Evolutionary conservation across 495 filamentous ascomycete species (phyloP), one percentile per base, ranked within the genome.

Genomic region (Penicillium ucsense): DNA sequence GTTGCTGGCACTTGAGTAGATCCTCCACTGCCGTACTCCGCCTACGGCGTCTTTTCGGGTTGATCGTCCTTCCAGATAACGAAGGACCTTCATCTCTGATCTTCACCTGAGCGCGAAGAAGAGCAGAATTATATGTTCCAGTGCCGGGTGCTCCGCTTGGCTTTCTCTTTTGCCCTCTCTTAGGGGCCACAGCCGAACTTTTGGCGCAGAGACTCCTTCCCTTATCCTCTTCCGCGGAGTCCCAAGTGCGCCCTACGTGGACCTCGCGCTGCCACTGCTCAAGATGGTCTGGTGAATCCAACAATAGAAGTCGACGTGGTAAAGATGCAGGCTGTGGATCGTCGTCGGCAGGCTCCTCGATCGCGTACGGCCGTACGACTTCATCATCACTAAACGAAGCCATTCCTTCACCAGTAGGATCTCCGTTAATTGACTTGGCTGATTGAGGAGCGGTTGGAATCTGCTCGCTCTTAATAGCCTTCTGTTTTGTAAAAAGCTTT

Each of bases 301-400:
- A 54, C 49, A 51, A 31, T 10, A 41, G 37, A 27, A 43, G 46
- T 8, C 34, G 47, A 29, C 39, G 8, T 20, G 34, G 40, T 32
- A 50, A 33, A 38, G 20, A 1, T 20, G 35, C 36, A 29, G 48
- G 38, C 8, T 45, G 46, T 0, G 43, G 40, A 3, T 71, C 65
- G 30, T 74, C 66, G 5, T 65, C 66, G 20, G 20, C 20, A 1
- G 71, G 71, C 44, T 74, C 71, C 45, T 74, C 71, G 27, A 72
- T 62, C 10, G 55, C 69, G 54, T 72, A 72, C 32, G 71, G 71
- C n/a, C 50, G 53, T 12, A 70, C 53, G 12, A 63, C 50, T 32
- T 60, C 41, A 20, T 20, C 20, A 20, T 20, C 20, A 20, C 20
- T 20, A 20, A 20, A 20, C 20, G 20, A 20, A 20, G 20, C 20